Evolutionary conservation across 305 asterid species (phyloP).

Genomic region (Stenogyne calaminthoides): DNA sequence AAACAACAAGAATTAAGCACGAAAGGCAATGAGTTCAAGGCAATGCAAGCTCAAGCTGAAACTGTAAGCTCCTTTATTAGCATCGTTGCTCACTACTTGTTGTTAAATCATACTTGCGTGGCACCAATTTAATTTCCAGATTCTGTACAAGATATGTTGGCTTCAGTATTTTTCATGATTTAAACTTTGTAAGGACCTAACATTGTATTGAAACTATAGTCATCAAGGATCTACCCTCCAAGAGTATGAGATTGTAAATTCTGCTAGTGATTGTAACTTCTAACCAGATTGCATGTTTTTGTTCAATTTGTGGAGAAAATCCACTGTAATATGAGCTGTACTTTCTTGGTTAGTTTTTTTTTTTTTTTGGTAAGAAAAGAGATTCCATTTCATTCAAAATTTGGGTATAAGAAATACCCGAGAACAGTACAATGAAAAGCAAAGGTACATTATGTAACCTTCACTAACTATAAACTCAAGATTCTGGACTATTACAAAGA

Average conservation of each 20-base stretch:
- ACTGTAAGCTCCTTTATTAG: constrained; percentile 47
- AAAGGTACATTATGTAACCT: too few relatives aligned
- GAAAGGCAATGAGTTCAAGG: constrained; percentile 69
- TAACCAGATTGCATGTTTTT: constrained; percentile 2
- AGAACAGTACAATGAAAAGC: too few relatives aligned
- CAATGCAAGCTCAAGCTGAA: constrained; percentile 78
- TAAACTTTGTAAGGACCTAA: neutral
- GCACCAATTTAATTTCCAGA: neutral
- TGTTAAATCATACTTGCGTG: neutral
- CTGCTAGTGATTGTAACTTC: neutral
- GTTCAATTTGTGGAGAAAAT: neutral
- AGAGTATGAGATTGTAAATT: constrained; percentile 3
- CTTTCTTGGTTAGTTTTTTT: neutral
- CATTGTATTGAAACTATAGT: neutral
- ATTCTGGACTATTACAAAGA: too few relatives aligned
- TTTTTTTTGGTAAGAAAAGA: too few relatives aligned
- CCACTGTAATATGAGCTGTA: neutral
- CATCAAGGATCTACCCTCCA: neutral
- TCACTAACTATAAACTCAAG: too few relatives aligned
- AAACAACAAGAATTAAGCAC: constrained; percentile 57
- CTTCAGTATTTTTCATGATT: neutral
- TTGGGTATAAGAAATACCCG: too few relatives aligned
- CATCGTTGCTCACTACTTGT: neutral
- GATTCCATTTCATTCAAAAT: too few relatives aligned
- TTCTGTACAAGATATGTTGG: neutral